Evolutionary conservation across 83 land plant genomes (phyloP).

Genomic region (Diphasiastrum complanatum): DNA sequence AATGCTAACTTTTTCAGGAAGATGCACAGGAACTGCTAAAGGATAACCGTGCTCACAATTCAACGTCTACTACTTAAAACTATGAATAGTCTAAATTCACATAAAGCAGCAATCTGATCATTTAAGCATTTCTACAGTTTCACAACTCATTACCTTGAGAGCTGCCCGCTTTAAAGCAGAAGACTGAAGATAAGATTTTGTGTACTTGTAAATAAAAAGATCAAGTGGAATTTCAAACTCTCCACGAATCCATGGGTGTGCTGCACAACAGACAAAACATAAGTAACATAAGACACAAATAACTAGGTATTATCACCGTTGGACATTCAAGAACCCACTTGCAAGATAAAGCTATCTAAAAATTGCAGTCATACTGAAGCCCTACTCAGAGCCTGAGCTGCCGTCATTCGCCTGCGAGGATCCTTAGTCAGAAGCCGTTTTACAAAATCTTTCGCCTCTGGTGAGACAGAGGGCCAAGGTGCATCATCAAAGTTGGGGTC

Average conservation of each 20-base stretch:
- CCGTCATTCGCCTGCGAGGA: too few relatives aligned
- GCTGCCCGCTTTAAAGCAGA: too few relatives aligned
- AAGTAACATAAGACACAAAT: too few relatives aligned
- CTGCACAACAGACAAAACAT: conserved; percentile 7
- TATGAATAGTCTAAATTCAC: too few relatives aligned
- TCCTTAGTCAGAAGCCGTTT: conserved; percentile 10
- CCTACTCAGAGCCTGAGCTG: neutral
- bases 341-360: neutral
- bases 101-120: too few relatives aligned
- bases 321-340: neutral
- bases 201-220: neutral
- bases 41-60: too few relatives aligned
- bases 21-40: too few relatives aligned
- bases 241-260: conserved; percentile 12
- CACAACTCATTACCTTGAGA: too few relatives aligned
- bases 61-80: too few relatives aligned
- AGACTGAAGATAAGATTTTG: neutral
- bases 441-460: conserved; percentile 12
- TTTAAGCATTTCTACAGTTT: too few relatives aligned
- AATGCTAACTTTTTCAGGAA: too few relatives aligned
- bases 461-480: conserved; percentile 8
- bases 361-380: neutral
- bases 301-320: too few relatives aligned
- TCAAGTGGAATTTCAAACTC: conserved; percentile 8
- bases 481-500: conserved; percentile 11